Evolutionary conservation across 805 yeast species (phyloP), one percentile per base, ranked within the genome.

Genomic region (Candida glaebosa): DNA sequence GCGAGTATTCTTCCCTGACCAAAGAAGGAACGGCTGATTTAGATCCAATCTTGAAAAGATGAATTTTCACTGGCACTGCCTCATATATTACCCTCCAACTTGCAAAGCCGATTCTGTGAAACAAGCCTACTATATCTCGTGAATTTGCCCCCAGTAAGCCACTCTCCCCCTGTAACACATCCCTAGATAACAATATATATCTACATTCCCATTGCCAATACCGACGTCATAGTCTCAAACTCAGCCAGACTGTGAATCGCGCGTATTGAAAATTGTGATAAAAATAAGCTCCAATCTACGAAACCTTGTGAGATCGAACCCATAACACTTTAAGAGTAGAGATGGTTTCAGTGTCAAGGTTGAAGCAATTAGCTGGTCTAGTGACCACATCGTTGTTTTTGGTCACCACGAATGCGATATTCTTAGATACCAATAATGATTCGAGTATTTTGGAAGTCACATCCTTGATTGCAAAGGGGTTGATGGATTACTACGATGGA

Each of bases 401-500:
- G 15, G 45, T 39, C 31, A 37, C 40, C 34, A 39, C 38, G 2
- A 35, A 44, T 8, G 62, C 58, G n/a, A 48, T 66, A 32, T 46
- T 50, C 47, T 58, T 71, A 38, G 75, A 73, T 49, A 53, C 73
- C 17, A 56, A 58, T 46, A 65, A 68, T 43, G 52, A 53, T 28
- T 62, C 69, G 7, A 76, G 79, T 28, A 71, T 85, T 39, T 60
- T 69, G 44, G 57, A 66, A 25, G 90, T 83, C 2, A 77, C 85
- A 2, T 67, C 81, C 0, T 60, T 78, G 35, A 68, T 89, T 15
- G 81, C 82, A 2, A 60, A 71, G 34, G 96, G 96, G 47, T 66
- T 87, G 42, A 71, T 89, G 70, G 90, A 87, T 66, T 89, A 89
- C 61, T 89, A 89, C 56, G 79, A 75, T 12, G 91, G 95, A 31